These are phyloP conservation scores for Penicillium sp. DNA, from an alignment of 2,329 filamentous ascomycete species.

Conservation along the genomic window DNA sequence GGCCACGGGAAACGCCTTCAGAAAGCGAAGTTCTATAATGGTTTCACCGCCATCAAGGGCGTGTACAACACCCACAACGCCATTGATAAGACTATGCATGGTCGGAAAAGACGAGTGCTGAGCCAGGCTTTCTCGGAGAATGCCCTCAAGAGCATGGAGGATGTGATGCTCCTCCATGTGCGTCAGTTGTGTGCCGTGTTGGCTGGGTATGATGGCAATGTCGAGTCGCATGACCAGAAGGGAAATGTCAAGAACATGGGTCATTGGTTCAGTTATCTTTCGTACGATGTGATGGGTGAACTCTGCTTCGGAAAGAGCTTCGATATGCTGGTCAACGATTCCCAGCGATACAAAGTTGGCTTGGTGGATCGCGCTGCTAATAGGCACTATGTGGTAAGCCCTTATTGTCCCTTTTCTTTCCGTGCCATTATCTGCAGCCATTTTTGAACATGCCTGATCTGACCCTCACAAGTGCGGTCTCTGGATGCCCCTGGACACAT, in stretches of 20 bases:
- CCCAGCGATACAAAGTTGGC: slow-evolving; percentile 60
- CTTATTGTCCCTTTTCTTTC: background rate
- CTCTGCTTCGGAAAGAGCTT: slow-evolving; percentile 52
- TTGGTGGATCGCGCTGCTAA: slow-evolving; percentile 66
- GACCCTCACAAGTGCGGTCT: slow-evolving; percentile 57
- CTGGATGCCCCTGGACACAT: slow-evolving; percentile 64
- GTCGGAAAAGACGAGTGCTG: slow-evolving; percentile 66
- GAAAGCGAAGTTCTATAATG: slow-evolving; percentile 70
- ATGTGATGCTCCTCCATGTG: slow-evolving; percentile 62
- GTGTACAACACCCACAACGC: slow-evolving; percentile 69
- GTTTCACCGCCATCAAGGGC: slow-evolving; percentile 62
- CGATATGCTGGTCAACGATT: slow-evolving; percentile 46
- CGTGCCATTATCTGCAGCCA: background rate
- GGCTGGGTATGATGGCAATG: slow-evolving; percentile 18
- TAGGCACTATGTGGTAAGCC: slow-evolving; percentile 63
- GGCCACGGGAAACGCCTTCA: slow-evolving; percentile 40
- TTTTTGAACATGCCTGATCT: background rate
- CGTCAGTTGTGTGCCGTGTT: slow-evolving; percentile 57
- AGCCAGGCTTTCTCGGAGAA: slow-evolving; percentile 68
- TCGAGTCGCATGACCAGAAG: slow-evolving; percentile 19
- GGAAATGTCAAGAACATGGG: slow-evolving; percentile 35
- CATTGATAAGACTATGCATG: slow-evolving; percentile 65
- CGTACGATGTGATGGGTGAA: slow-evolving; percentile 52
- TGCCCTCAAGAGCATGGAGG: slow-evolving; percentile 65
- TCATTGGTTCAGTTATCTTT: slow-evolving; percentile 43